Base-by-base conservation (phyloP, 306 rosid genomes). In the Fragaria vesca region DNA sequence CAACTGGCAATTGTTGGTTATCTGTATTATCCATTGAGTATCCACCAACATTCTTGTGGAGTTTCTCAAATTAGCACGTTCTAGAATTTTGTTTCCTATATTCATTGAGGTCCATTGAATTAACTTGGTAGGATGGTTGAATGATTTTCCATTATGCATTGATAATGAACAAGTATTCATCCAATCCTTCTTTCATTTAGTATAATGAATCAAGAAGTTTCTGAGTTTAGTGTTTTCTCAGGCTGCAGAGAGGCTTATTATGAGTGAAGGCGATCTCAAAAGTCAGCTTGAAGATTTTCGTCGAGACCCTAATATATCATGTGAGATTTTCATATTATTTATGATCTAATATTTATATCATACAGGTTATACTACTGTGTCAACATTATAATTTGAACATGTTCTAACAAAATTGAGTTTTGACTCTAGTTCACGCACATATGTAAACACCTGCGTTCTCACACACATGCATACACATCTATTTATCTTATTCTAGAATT, bases 211-310 rank as follows among this genome's bases (percentile, higher is more conserved):
- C 67, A 77, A 66, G 76, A 72, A 67, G 30, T 77, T 52, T 24
- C 58, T 3, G 43, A 57, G 18, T 79, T 72, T 71, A 28, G 61
- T 69, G 54, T 30, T 83, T 73, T 81, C 38, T 77, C 79, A 95
- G 98, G 98, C 98, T 78, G 97, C 98, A 58, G 86, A 87, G 89
- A 92, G 98, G 89, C 91, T 95, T 76, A 79, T 89, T 81, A 80
- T 74, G 76, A 91, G 97, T 80, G 79, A 92, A 65, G 96, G 98
- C 58, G 85, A 87, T 66, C 96, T 95, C 71, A 92, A 85, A 83
- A 76, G 81, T 60, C 85, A 92, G 84, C 89, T 92, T 73, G 96
- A 95, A 79, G 85, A 78, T 79, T 95, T 91, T 77, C 79, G 82
- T 65, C 91, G 80, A 63, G 93, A 95, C 75, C 96, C 92, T 77